Evolutionary conservation across 2,329 filamentous ascomycete species (phyloP).

Genomic region (Akanthomyces lecanii): DNA sequence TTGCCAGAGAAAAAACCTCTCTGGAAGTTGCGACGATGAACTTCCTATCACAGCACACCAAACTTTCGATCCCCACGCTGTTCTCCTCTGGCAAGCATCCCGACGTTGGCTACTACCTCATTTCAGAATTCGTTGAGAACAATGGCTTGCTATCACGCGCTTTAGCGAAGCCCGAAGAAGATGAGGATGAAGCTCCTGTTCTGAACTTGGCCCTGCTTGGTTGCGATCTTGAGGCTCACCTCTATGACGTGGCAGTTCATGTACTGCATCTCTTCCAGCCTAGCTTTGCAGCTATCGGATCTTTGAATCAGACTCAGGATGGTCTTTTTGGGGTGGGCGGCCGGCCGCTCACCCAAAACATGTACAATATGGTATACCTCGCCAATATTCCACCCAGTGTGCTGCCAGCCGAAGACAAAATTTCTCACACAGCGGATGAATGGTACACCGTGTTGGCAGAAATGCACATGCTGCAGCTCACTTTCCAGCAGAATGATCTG

Average conservation of each 20-base stretch:
- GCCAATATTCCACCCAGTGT: slow-evolving; percentile 24
- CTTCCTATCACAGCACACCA: slow-evolving; percentile 10
- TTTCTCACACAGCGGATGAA: slow-evolving; percentile 28
- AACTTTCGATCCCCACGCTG: slow-evolving; percentile 13
- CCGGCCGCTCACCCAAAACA: slow-evolving; percentile 38
- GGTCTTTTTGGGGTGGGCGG: slow-evolving; percentile 23
- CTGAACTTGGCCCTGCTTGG: neutral
- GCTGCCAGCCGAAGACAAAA: slow-evolving; percentile 21
- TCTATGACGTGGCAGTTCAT: neutral
- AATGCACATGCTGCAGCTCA: slow-evolving; percentile 32
- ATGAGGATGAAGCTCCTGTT: neutral
- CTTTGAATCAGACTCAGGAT: neutral
- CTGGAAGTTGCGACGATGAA: slow-evolving; percentile 19
- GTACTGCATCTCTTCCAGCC: neutral
- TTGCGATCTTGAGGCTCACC: neutral
- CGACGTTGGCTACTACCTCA: neutral
- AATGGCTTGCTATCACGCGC: neutral
- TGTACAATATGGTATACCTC: slow-evolving; percentile 35
- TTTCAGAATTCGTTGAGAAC: neutral
- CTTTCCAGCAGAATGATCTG: slow-evolving; percentile 35
- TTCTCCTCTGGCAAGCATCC: slow-evolving; percentile 22
- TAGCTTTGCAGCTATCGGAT: neutral
- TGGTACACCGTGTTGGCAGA: slow-evolving; percentile 36
- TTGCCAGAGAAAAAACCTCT: slow-evolving; percentile 19
- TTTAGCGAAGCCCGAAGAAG: neutral